Conservation (phyloP, 768 basidiomycete species). For the Panellus pusillus region DNA sequence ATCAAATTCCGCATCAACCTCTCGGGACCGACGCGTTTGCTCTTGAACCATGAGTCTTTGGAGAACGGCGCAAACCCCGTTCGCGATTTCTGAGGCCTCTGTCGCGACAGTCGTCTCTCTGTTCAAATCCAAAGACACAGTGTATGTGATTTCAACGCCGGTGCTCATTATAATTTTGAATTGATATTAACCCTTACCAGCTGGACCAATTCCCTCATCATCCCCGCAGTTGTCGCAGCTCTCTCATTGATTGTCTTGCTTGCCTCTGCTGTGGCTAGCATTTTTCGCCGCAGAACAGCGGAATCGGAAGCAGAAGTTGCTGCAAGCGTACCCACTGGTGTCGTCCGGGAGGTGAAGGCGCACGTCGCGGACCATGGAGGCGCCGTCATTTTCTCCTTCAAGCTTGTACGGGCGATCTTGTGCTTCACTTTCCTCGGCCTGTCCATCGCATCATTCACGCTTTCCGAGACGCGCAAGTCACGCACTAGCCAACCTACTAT, state of each 20-base stretch:
- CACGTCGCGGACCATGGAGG: conserved; percentile 50
- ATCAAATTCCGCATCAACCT: too few relatives aligned
- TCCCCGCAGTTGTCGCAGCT: conserved; percentile 37
- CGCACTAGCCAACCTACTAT: conserved; percentile 5
- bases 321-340: conserved; percentile 26
- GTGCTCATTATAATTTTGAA: neutral
- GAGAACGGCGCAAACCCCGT: conserved; percentile 12
- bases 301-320: conserved; percentile 16
- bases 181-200: neutral
- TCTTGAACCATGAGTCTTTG: conserved; percentile 7
- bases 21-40: neutral
- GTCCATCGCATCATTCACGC: conserved; percentile 44
- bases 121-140: conserved; percentile 4
- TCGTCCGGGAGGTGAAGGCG: conserved; percentile 34
- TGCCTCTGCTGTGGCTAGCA: conserved; percentile 15
- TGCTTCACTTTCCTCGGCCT: conserved; percentile 50
- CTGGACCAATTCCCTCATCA: conserved; percentile 30
- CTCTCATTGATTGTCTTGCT: conserved; percentile 36
- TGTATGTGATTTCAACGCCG: neutral
- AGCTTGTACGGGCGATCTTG: conserved; percentile 44
- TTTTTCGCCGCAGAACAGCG: conserved; percentile 8
- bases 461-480: conserved; percentile 27
- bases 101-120: conserved; percentile 8
- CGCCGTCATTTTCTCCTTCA: conserved; percentile 45
- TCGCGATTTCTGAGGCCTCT: conserved; percentile 4